These are phyloP conservation scores for Salinomyces thailandicus DNA, from an alignment of 2,329 filamentous ascomycete species.

Conservation along the genomic window DNA sequence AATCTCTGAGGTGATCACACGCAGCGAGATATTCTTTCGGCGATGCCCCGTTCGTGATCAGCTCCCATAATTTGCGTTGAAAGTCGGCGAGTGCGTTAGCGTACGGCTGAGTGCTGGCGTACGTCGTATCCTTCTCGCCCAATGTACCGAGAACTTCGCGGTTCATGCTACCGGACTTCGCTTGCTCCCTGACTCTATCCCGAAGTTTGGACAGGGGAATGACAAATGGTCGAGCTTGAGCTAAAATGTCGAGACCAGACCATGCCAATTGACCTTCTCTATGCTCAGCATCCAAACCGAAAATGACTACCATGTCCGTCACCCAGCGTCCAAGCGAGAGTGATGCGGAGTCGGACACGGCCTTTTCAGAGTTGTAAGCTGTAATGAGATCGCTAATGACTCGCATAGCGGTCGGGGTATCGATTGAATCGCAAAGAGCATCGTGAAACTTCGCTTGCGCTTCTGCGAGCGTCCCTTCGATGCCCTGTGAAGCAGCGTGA, in stretches of 20 bases:
- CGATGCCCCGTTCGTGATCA: conserved; percentile 37
- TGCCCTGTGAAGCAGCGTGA: conserved; percentile 12
- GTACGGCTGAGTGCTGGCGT: conserved; percentile 31
- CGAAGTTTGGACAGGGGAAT: conserved; percentile 48
- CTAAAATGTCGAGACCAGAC: conserved; percentile 54
- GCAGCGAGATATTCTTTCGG: conserved; percentile 65
- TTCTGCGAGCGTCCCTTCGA: conserved; percentile 38
- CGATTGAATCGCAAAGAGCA: conserved; percentile 73
- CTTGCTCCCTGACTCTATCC: conserved; percentile 47
- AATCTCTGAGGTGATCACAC: conserved; percentile 71
- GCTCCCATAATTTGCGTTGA: conserved; percentile 51
- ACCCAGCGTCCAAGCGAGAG: conserved; percentile 61
- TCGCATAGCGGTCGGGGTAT: conserved; percentile 71
- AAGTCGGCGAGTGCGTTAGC: conserved; percentile 40
- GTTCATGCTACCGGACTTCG: conserved; percentile 36
- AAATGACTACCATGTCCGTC: conserved; percentile 71
- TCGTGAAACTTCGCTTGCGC: conserved; percentile 49
- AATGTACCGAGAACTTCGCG: conserved; percentile 4
- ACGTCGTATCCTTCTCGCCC: conserved; percentile 16
- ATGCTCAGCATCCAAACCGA: conserved; percentile 60
- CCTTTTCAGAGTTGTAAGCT: conserved; percentile 54
- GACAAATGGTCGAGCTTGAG: conserved; percentile 49
- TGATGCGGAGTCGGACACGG: conserved; percentile 38
- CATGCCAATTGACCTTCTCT: conserved; percentile 46
- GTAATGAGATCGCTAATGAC: conserved; percentile 69